Percentiles rank a stretch among this genome's conserved stretches.
Evolutionary conservation across 2,329 filamentous ascomycete genomes (phyloP).

Genomic region (Xylaria sp.): DNA sequence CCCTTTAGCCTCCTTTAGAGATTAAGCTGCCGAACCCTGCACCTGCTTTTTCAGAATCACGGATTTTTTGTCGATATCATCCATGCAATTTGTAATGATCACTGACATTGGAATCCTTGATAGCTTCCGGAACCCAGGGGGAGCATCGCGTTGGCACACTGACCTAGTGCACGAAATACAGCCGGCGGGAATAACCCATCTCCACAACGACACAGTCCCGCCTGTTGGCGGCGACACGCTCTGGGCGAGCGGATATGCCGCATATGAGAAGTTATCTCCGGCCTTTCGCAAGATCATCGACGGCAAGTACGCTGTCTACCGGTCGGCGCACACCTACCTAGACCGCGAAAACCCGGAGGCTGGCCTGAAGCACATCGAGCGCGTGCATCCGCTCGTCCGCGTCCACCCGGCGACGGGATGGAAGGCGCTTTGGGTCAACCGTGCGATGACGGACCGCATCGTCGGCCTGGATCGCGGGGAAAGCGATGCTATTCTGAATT

Average conservation of each 20-base stretch:
- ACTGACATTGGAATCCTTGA: neutral
- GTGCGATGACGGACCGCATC: constrained; percentile 70
- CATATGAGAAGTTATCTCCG: constrained; percentile 75
- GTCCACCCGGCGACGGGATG: constrained; percentile 76
- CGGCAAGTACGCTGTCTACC: constrained; percentile 67
- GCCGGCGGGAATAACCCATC: constrained; percentile 72
- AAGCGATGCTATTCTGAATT: constrained; percentile 70
- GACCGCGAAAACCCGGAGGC: constrained; percentile 65
- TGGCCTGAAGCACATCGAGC: constrained; percentile 70
- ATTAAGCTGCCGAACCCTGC: neutral
- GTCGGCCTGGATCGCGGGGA: constrained; percentile 72
- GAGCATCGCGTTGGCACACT: constrained; percentile 71
- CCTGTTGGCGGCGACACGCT: constrained; percentile 72
- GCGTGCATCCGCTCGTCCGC: constrained; percentile 70
- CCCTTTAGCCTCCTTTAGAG: neutral
- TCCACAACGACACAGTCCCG: constrained; percentile 72
- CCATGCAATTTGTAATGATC: neutral
- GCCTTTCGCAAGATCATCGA: constrained; percentile 74
- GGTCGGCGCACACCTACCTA: constrained; percentile 69
- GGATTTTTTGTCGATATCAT: no score
- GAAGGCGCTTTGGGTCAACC: constrained; percentile 76
- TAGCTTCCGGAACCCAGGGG: constrained; percentile 68
- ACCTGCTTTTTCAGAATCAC: no score
- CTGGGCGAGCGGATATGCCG: constrained; percentile 73
- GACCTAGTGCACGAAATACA: constrained; percentile 75